These are phyloP conservation scores for Lipomyces orientalis DNA, from an alignment of 805 yeast genomes.

Conservation along the genomic window DNA sequence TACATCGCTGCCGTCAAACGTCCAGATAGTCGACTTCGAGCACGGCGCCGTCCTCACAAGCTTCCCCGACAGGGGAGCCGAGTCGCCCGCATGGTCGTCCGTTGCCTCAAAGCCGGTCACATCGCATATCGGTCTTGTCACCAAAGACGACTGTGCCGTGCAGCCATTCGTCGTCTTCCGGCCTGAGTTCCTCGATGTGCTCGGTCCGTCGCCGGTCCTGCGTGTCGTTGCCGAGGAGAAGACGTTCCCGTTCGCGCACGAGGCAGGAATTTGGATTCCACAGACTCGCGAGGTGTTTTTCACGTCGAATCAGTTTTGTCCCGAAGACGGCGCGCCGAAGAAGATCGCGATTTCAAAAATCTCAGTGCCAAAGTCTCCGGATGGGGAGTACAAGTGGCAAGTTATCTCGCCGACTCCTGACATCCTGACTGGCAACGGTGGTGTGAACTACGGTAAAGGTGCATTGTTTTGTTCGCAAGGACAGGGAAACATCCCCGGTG, in stretches of 20 bases:
- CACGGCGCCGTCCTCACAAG: slow-evolving; percentile 14
- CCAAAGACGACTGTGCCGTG: slow-evolving; percentile 7
- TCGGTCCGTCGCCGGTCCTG: slow-evolving; percentile 34
- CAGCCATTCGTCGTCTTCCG: slow-evolving; percentile 37
- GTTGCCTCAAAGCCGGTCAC: slow-evolving; percentile 4
- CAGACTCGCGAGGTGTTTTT: slow-evolving; percentile 40
- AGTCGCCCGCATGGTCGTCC: slow-evolving; percentile 11
- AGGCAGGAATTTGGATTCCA: slow-evolving; percentile 43
- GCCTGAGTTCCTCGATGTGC: slow-evolving; percentile 31
- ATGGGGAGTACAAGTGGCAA: slow-evolving; percentile 35
- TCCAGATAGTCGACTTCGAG: slow-evolving; percentile 14
- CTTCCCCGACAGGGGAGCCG: slow-evolving; percentile 11
- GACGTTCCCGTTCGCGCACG: slow-evolving; percentile 42
- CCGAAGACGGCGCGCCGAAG: slow-evolving; percentile 9
- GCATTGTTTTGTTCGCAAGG: slow-evolving; percentile 42
- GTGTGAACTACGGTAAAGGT: slow-evolving; percentile 39
- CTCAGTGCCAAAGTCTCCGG: slow-evolving; percentile 31
- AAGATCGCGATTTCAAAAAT: slow-evolving; percentile 21
- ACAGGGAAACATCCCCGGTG: slow-evolving; percentile 32
- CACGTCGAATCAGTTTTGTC: slow-evolving; percentile 41
- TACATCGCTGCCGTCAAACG: not conserved
- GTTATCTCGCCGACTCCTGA: slow-evolving; percentile 36
- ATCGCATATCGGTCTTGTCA: slow-evolving; percentile 9
- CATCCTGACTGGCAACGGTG: slow-evolving; percentile 41
- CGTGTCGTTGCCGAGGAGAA: slow-evolving; percentile 36